A percentile compares a stretch with the other conserved stretches of the same genome.
Conservation (phyloP, 345 rosid species). For the Durio zibethinus region DNA sequence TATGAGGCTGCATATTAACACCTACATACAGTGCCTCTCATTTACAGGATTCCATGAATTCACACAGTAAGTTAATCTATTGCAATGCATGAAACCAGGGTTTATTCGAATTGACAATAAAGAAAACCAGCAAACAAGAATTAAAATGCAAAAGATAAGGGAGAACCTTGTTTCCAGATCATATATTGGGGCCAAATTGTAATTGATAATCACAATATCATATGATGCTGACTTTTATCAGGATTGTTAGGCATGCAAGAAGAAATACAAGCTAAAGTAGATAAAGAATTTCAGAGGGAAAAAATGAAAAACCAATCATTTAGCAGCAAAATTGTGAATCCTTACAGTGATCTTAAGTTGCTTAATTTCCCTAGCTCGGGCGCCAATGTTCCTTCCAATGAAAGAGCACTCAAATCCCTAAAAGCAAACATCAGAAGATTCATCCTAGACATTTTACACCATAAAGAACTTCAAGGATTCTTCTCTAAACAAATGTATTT, state of each 20-base stretch:
- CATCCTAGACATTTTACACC: constrained; percentile 8
- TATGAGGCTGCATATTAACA: not conserved
- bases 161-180: not conserved
- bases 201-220: not conserved
- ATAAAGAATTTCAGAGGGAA: not conserved
- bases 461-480: not conserved
- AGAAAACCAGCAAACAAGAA: not conserved
- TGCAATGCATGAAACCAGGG: not conserved
- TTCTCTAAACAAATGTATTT: not conserved
- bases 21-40: not conserved
- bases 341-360: constrained; percentile 74
- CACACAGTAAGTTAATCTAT: constrained; percentile 15
- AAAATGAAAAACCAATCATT: not conserved
- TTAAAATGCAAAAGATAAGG: not conserved
- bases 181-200: not conserved
- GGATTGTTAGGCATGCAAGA: not conserved
- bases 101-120: not conserved
- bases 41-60: constrained; percentile 24
- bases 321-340: not conserved
- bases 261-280: not conserved
- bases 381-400: constrained; percentile 65
- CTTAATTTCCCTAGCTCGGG: constrained; percentile 69
- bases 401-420: constrained; percentile 64
- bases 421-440: constrained; percentile 14
- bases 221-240: not conserved